Evolutionary conservation across 164 flowering plant genomes (phyloP), one percentile per base, ranked within the genome.

Genomic region (Tetrastigma voinierianum): DNA sequence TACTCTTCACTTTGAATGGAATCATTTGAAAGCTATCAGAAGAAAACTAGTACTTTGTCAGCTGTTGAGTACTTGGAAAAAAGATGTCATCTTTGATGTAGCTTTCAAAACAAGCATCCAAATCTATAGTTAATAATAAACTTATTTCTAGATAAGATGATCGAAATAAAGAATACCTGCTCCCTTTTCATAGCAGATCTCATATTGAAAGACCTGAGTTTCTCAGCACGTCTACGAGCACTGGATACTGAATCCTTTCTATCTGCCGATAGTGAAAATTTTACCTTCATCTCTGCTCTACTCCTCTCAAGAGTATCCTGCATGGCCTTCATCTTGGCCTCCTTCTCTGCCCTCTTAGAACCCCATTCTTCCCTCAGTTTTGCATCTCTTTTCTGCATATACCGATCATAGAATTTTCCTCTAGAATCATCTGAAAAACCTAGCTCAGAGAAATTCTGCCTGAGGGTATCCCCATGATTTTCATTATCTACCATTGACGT

Each of bases 321-420:
- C 99, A 96, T 87, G 49, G 86, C 86, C 77, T 86, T 92, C 89
- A 92, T 65, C 75, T 83, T 88, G 12, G 93, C 96, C 80, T 96
- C 98, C 80, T 90, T 96, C 70, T 90, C 93, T 45, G 77, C 77
- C 75, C 95, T 74, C 54, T 76, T 85, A 24, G 86, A 81, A 66
- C 81, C 72, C 91, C 90, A 88, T 67, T 96, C 96, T 73, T 87
- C 97, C 71, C 76, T 82, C 67, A 96, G 76, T 61, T 93, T 96
- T 66, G 84, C 92, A 74, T 96, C 88, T 64, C 99, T 81, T 78
- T 89, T 96, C 79, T 87, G 87, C 87, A 87, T 88, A 66, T 96
- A 96, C 56, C 56, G 83, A 53, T 83, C 88, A 72, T 90, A 96
- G 16, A 83, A 82, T 59, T 83, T 87, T 21, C 98, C 99, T 70